Evolutionary conservation across 2,329 filamentous ascomycete genomes (phyloP), one percentile per base, ranked within the genome.

Genomic region (Acephala macrosclerotiorum): DNA sequence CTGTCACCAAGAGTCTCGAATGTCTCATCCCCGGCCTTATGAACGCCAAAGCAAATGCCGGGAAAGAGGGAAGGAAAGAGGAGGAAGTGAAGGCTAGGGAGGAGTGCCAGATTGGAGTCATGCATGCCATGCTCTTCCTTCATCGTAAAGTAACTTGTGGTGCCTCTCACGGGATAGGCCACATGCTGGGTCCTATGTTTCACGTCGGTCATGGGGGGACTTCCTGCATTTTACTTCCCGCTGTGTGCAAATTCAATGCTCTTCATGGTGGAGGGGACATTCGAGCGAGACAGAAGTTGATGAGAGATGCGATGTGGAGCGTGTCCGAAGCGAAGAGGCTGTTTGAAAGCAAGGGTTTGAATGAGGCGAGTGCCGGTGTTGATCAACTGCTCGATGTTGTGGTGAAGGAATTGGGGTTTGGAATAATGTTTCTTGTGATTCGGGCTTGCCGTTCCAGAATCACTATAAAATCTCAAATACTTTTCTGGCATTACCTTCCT

Each of bases 201-300:
- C 45, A 49, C 11, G 45, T 49, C 8, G 40, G 59, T 25, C 59
- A 61, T 40, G 59, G 59, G 8, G 84, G 82, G 65, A 80, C 80
- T 0, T 36, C 38, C 71, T 88, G 81, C 70, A 82, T 83, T 56
- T 77, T 85, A 60, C 78, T 83, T 49, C 85, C 85, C 0, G 81
- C 83, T 0, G 85, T 88, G 6, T 85, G 83, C 72, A 83, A 82
- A 70, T 88, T 79, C 72, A 88, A 88, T 65, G 77, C 78, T 2
- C 74, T 42, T 20, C 51, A 58, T 26, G 36, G 53, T 29, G 26
- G 26, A 7, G 3, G 1, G 2, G 53, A 58, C 40, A 58, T 63
- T 18, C 16, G 33, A 18, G 29, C 47, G 72, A 47, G 74, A 79
- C 58, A 80, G 80, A 20, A 26, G 69, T 72, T 0, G 62, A 75